Evolutionary conservation across 768 basidiomycete genomes (phyloP), one percentile per base, ranked within the genome.

Genomic region (Hebeloma cylindrosporum): DNA sequence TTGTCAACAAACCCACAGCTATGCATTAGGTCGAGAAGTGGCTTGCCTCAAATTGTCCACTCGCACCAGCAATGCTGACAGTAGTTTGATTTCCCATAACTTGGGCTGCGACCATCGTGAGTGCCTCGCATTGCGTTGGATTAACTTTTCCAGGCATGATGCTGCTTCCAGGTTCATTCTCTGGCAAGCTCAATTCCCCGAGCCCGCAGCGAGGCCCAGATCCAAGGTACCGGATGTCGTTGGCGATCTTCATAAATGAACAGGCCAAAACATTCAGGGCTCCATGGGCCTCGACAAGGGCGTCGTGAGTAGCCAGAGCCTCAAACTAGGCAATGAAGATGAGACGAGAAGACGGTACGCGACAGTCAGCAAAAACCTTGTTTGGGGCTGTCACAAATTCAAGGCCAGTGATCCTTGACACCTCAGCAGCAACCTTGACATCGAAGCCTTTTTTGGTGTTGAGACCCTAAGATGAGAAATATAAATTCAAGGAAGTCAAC

Each of bases 111-210:
- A 98, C 93, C 96, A 98, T 98, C 7, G 96, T 98, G 50, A 98
- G 67, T 6, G 96, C 96, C 69, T 99, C 96, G 57, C 96, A 98
- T 64, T 99, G 96, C 4, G 96, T 99, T 8, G 96, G 96, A 71
- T 99, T 99, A 47, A 99, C 96, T 72, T 99, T 98, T 49, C 96
- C 96, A 5, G 94, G 96, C 96, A 99, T 99, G 70, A 99, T 98
- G 47, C 92, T 95, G 60, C 92, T 94, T 35, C 96, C 96, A 32
- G 96, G 96, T 69, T 99, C 96, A 65, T 99, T 99, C 71, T 98
- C 96, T 8, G 96, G 96, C 39, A 98, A 70, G 57, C 79, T 83
- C 29, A 99, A 73, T 69, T 99, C 96, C 17, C 96, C 96, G 34
- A 99, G 78, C 44, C 96, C 96, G 60, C 96, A 99, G 32, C 96